Conservation (phyloP, 306 rosid species). For the Dryas alaskensis region DNA sequence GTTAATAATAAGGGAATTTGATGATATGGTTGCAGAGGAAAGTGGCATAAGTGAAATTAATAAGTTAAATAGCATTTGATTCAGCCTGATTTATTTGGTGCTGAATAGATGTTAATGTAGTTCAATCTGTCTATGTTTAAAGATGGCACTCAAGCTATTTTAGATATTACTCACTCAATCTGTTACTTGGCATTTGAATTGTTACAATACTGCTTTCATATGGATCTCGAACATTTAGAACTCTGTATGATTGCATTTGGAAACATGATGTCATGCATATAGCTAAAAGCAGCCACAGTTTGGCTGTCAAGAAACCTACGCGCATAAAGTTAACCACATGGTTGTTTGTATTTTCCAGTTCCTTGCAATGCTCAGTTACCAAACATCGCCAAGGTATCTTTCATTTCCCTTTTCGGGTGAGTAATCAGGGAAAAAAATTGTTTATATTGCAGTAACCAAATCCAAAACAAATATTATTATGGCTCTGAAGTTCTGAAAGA, state of each 20-base stretch:
- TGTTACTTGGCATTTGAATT: background rate
- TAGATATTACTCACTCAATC: background rate
- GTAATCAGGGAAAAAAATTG: background rate
- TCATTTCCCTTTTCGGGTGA: background rate
- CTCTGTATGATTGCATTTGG: background rate
- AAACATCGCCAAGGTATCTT: background rate
- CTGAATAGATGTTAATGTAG: background rate
- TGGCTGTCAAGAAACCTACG: no score
- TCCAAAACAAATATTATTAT: background rate
- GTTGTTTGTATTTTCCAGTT: no score
- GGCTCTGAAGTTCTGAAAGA: background rate
- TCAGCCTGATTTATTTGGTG: background rate
- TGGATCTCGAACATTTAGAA: background rate
- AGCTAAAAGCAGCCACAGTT: background rate
- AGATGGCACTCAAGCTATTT: background rate
- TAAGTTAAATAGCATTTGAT: background rate
- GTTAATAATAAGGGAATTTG: background rate
- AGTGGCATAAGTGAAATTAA: background rate
- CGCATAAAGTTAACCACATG: no score
- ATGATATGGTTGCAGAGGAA: conserved; percentile 16
- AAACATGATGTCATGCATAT: background rate
- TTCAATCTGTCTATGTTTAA: background rate
- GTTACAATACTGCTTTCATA: background rate
- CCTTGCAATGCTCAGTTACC: no score
- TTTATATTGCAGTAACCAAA: no score